Base-by-base conservation (phyloP, 1,284 basidiomycete species). In the Cryptococcus sp. region DNA sequence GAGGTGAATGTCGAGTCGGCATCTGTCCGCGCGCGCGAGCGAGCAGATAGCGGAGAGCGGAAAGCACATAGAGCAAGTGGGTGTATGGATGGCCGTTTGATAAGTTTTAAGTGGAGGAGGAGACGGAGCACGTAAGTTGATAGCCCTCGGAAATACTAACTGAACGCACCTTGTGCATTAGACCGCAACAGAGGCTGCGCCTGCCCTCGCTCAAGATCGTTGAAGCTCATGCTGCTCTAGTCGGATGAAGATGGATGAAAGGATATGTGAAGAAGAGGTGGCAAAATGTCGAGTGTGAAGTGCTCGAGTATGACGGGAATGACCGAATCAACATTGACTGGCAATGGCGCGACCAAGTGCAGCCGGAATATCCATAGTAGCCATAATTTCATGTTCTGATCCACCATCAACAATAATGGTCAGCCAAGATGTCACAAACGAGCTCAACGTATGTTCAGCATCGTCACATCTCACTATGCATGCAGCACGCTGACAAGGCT, bases 1-100 rank as follows among this genome's bases (percentile, higher is more conserved):
- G 82, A 82, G 20, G 85, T 81, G 78, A 97, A 99, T 15, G 72
- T 66, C 16, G 71, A 64, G 62, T 76, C 73, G 51, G 67, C 69
- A 57, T 72, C 68, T 73, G 57, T 48, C 54, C 15, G 20, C 46
- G 60, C 47, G 25, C 25, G 25, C 25, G 3, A 17, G 63, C 60
- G 27, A 55, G 40, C 23, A 17, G 22, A 39, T 11, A 44, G 17
- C 61, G 46, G 65, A 60, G 42, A 67, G 55, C 2, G 65, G 65
- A 13, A 61, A 62, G 31, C 31, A 10, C 8, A 25, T 25, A 25
- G 25, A 35, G 31, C 31, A 35, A 8, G 31, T 35, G 31, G 10
- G 31, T 35, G 31, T 35, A 13, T 35, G 31, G 31, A 5, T 35
- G 3, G 10, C 10, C 13, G 31, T 8, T 35, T n/a, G n/a, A n/a